phyloP scores from a whole-genome alignment of 1,284 basidiomycete genomes.

The Moesziomyces sp. region DNA sequence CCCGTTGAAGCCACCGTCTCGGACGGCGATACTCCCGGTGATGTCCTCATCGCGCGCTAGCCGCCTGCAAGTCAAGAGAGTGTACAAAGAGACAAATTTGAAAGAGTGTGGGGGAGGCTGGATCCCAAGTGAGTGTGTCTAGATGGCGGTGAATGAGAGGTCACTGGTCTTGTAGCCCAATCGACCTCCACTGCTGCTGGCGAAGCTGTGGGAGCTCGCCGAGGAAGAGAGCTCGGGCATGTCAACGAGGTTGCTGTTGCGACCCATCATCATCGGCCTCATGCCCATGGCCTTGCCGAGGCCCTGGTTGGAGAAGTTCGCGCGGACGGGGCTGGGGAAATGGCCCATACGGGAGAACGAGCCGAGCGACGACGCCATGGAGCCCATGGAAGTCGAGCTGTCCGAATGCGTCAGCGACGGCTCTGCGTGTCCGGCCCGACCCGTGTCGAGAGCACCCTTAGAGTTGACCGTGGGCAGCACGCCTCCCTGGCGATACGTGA shows the following conservation, averaged over 20 bases:
- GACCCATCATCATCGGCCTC: constrained; percentile 14
- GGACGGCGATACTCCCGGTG: constrained; percentile 14
- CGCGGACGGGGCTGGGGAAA: constrained; percentile 32
- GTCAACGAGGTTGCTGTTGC: constrained; percentile 11
- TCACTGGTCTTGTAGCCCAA: constrained; percentile 44
- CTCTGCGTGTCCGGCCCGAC: constrained; percentile 25
- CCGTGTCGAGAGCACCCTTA: constrained; percentile 38
- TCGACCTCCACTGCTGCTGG: constrained; percentile 20
- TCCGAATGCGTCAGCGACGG: constrained; percentile 32
- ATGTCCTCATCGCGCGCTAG: constrained; percentile 36
- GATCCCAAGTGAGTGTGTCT: constrained; percentile 1
- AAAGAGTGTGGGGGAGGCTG: neutral
- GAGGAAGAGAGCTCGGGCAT: constrained; percentile 10
- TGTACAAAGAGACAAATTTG: constrained; percentile 2
- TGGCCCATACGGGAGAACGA: constrained; percentile 35
- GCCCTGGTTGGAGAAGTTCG: constrained; percentile 16
- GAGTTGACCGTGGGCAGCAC: constrained; percentile 46
- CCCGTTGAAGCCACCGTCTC: constrained; percentile 13
- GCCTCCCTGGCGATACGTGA: constrained; percentile 40
- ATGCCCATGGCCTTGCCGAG: constrained; percentile 30
- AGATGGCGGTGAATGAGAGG: constrained; percentile 26
- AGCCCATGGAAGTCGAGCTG: constrained; percentile 35
- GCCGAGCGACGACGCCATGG: constrained; percentile 33
- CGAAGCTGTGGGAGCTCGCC: constrained; percentile 22
- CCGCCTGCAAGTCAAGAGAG: neutral